Evolutionary conservation across 2,329 filamentous ascomycete genomes (phyloP).

Genomic region (Nannizziopsis barbatae): DNA sequence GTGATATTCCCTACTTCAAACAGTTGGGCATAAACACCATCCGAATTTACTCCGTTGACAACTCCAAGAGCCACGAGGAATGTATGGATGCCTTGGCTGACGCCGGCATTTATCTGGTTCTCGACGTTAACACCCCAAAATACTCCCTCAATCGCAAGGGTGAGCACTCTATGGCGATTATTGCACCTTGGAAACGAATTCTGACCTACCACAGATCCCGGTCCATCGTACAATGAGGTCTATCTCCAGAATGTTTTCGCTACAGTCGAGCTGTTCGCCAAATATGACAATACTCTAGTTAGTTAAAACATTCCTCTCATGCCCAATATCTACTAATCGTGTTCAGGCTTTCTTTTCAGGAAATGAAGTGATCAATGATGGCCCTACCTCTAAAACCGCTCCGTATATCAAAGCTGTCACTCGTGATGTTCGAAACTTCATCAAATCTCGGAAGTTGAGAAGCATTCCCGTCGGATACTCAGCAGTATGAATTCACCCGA

Average conservation of each 20-base stretch:
- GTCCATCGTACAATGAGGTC: slow-evolving; percentile 68
- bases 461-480: slow-evolving; percentile 63
- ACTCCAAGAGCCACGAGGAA: slow-evolving; percentile 64
- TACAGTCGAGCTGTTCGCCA: slow-evolving; percentile 70
- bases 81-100: slow-evolving; percentile 75
- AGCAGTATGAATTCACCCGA: slow-evolving; percentile 28
- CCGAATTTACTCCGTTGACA: slow-evolving; percentile 88
- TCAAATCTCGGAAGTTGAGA: slow-evolving; percentile 51
- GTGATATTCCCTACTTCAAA: slow-evolving; percentile 72
- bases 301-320: neutral
- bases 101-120: slow-evolving; percentile 81
- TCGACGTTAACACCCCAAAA: slow-evolving; percentile 82
- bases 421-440: slow-evolving; percentile 63
- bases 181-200: neutral
- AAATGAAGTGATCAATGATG: slow-evolving; percentile 68
- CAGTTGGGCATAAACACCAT: slow-evolving; percentile 81
- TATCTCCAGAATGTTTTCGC: slow-evolving; percentile 82
- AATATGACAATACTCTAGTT: slow-evolving; percentile 68
- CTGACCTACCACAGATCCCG: slow-evolving; percentile 40
- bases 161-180: neutral
- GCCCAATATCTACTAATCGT: neutral
- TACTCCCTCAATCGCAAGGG: slow-evolving; percentile 71
- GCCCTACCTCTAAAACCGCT: slow-evolving; percentile 52
- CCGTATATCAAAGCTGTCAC: slow-evolving; percentile 70
- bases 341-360: slow-evolving; percentile 62